Conservation (phyloP, 768 basidiomycete genomes). For the Collybiopsis luxurians region DNA sequence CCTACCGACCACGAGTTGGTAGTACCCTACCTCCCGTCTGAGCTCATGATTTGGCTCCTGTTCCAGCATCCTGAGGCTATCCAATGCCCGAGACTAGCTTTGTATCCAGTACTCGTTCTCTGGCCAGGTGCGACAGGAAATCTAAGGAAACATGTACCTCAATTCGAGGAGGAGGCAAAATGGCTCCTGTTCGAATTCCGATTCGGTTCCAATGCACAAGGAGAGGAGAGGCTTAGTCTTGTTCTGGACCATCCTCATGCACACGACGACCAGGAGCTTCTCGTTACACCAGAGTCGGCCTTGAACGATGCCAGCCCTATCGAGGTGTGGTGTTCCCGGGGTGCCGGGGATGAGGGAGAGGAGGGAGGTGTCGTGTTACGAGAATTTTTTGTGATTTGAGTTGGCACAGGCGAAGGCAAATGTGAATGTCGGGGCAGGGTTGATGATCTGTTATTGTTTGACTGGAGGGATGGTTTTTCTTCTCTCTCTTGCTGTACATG, state of each 20-base stretch:
- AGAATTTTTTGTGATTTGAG: not conserved
- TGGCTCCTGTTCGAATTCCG: not conserved
- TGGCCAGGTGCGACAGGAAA: not conserved
- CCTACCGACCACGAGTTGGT: not conserved
- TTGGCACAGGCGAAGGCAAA: too few relatives aligned
- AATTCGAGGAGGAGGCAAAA: not conserved
- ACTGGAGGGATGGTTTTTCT: too few relatives aligned
- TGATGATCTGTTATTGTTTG: too few relatives aligned
- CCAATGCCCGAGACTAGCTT: constrained; percentile 3
- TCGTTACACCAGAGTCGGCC: too few relatives aligned
- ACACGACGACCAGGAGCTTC: not conserved
- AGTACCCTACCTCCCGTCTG: not conserved
- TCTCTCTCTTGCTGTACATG: too few relatives aligned
- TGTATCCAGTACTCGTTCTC: not conserved
- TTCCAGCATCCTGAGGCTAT: not conserved
- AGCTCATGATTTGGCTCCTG: not conserved
- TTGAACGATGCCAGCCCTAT: not conserved
- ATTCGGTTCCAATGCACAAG: too few relatives aligned
- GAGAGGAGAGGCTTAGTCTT: constrained; percentile 5
- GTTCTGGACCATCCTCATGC: constrained; percentile 2
- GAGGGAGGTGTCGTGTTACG: not conserved
- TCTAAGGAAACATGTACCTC: constrained; percentile 6
- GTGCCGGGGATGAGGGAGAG: not conserved
- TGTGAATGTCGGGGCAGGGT: too few relatives aligned
- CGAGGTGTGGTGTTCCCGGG: not conserved